Evolutionary conservation across 345 rosid species (phyloP).

Genomic region (Angophora floribunda): DNA sequence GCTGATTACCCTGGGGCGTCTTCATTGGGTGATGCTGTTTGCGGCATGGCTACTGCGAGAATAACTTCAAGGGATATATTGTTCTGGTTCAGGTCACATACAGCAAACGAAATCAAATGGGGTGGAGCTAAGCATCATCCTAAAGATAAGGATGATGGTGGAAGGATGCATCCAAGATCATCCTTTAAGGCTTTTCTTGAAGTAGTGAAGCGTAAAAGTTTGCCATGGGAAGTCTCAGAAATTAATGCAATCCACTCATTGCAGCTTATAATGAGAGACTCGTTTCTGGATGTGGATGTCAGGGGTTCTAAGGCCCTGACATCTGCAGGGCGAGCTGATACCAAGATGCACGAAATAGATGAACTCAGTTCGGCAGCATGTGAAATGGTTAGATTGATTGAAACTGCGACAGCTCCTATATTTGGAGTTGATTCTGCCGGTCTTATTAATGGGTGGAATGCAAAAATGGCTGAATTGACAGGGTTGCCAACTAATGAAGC

Average conservation of each 20-base stretch:
- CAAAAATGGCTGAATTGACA: constrained; percentile 64
- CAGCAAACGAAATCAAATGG: constrained; percentile 75
- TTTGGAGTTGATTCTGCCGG: constrained; percentile 78
- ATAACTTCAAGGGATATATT: constrained; percentile 59
- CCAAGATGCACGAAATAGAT: constrained; percentile 24
- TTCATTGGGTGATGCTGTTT: constrained; percentile 64
- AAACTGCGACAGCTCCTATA: constrained; percentile 79
- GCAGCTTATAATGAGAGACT: constrained; percentile 69
- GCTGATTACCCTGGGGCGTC: constrained; percentile 68
- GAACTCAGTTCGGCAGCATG: constrained; percentile 64
- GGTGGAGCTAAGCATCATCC: constrained; percentile 86
- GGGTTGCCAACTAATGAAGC: constrained; percentile 54
- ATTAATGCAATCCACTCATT: constrained; percentile 79
- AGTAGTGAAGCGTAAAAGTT: constrained; percentile 65
- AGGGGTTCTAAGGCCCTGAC: constrained; percentile 23
- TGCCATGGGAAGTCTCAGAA: constrained; percentile 77
- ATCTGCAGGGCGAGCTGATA: constrained; percentile 8
- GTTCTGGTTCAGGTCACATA: constrained; percentile 88
- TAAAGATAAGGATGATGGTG: constrained; percentile 48
- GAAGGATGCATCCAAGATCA: constrained; percentile 72
- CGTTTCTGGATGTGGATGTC: constrained; percentile 28
- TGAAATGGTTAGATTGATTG: constrained; percentile 86
- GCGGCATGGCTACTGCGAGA: constrained; percentile 79
- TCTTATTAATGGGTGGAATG: constrained; percentile 79
- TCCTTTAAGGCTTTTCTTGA: constrained; percentile 82